Percentiles rank a stretch among this genome's conserved stretches.
Conservation (phyloP, 2,329 filamentous ascomycete genomes). For the Calonectria leucothoes region DNA sequence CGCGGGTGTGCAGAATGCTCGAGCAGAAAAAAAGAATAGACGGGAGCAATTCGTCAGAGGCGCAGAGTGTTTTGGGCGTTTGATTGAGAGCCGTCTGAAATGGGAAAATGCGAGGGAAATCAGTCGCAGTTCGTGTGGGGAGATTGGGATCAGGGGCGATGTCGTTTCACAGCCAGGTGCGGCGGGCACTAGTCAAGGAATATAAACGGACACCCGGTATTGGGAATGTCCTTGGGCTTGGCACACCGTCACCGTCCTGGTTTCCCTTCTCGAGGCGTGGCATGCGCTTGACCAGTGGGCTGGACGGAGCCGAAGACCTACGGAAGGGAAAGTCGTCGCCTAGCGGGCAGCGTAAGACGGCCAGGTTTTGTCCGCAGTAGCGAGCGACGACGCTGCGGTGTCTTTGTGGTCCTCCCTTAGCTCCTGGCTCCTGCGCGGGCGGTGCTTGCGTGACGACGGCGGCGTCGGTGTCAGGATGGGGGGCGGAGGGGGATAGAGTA, state of each 20-base stretch:
- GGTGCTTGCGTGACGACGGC: constrained; percentile 19
- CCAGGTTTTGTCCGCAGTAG: neutral
- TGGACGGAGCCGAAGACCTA: neutral
- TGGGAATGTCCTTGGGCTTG: constrained; percentile 7
- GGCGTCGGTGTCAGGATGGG: constrained; percentile 17
- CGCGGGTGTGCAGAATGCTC: neutral
- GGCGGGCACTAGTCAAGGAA: constrained; percentile 36
- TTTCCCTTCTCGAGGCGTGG: neutral
- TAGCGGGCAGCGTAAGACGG: neutral
- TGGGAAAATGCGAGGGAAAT: constrained; percentile 5
- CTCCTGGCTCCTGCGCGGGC: neutral
- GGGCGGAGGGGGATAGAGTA: neutral
- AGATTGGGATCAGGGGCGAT: constrained; percentile 36
- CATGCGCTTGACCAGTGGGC: neutral
- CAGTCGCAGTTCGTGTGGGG: constrained; percentile 29
- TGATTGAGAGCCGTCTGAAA: constrained; percentile 12
- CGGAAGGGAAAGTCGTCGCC: neutral
- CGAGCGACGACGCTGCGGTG: neutral
- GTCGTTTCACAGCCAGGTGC: constrained; percentile 43
- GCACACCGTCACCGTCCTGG: neutral
- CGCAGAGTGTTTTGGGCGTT: constrained; percentile 24
- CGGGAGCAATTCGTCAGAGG: constrained; percentile 29
- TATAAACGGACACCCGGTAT: constrained; percentile 28
- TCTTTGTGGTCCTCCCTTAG: neutral
- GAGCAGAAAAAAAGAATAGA: neutral